Base-by-base conservation (phyloP, 129 eudicot genomes). In the Rutidosis leptorrhynchoides region DNA sequence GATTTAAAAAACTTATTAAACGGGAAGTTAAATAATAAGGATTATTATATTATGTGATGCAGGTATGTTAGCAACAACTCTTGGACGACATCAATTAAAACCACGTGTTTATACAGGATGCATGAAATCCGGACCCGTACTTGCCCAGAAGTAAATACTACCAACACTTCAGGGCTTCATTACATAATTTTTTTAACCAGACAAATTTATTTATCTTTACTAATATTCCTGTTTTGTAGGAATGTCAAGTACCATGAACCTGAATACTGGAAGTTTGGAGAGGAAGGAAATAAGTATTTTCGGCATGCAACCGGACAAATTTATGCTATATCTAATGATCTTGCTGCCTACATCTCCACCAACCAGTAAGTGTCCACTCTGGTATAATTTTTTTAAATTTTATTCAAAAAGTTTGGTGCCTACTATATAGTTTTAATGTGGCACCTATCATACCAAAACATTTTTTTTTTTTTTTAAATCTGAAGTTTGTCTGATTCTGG, bases 101-200 rank as follows among this genome's bases (percentile, higher is more conserved):
- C 86, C 88, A 1, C 72, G 95, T 68, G 80, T 87, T 14, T 87
- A 87, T 64, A 75, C 86, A 40, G 95, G 95, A 30, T 87, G 95
- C 52, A 87, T 87, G 95, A 87, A 87, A 87, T 87, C 95, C 23
- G 95, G 95, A 72, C 95, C 95, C 7, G 95, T 87, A 74, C 95
- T 87, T 51, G 66, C 95, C 42, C 86, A 82, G 53, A 82, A 87
- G 95, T 87, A 84, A 77, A 60, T 59, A 22, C 46, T n/a, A 65
- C 59, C 57, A 28, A 57, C 40, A n/a, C 26, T 35, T 65, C 40
- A 7, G 0, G 25, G n/a, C 63, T 59, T 27, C 46, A 45, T 27
- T 7, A 27, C 7, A 35, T 29, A 7, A 42, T 42, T 57, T 57
- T 72, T 63, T 32, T 64, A 37, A 27, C 58, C 26, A 27, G 1